Percentiles rank a stretch among this genome's conserved stretches.
Conservation (phyloP, 2,329 filamentous ascomycete species). For the Apiospora saccharicola region DNA sequence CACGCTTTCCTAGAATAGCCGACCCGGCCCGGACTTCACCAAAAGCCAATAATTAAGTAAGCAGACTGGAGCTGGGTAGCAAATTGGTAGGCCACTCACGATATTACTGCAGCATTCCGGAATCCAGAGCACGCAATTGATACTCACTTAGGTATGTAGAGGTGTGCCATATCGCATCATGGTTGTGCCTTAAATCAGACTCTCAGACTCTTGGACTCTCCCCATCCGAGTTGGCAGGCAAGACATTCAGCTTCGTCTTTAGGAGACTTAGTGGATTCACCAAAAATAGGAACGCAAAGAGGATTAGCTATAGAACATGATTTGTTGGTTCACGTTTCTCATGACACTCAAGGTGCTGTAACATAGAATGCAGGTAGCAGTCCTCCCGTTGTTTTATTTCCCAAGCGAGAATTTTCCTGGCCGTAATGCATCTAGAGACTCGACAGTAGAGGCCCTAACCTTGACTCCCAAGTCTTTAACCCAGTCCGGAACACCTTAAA, state of each 20-base stretch:
- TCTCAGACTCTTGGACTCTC: no score
- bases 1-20: conserved; percentile 6
- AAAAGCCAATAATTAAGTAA: conserved; percentile 9
- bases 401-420: conserved; percentile 33
- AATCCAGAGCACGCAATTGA: not conserved
- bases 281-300: conserved; percentile 25
- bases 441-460: conserved; percentile 23
- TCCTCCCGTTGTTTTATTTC: conserved; percentile 24
- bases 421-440: conserved; percentile 34
- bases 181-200: not conserved
- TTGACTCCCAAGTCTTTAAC: conserved; percentile 10
- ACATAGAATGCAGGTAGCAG: conserved; percentile 35
- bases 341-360: conserved; percentile 34
- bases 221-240: not conserved
- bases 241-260: not conserved
- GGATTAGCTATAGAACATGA: not conserved
- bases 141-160: not conserved
- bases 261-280: not conserved
- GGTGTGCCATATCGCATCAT: not conserved
- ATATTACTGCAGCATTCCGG: not conserved
- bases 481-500: conserved; percentile 55
- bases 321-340: conserved; percentile 15
- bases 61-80: not conserved
- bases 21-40: conserved; percentile 13
- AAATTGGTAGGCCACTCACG: not conserved